Conservation (phyloP, 2,329 filamentous ascomycete species). For the Apiospora marii region DNA sequence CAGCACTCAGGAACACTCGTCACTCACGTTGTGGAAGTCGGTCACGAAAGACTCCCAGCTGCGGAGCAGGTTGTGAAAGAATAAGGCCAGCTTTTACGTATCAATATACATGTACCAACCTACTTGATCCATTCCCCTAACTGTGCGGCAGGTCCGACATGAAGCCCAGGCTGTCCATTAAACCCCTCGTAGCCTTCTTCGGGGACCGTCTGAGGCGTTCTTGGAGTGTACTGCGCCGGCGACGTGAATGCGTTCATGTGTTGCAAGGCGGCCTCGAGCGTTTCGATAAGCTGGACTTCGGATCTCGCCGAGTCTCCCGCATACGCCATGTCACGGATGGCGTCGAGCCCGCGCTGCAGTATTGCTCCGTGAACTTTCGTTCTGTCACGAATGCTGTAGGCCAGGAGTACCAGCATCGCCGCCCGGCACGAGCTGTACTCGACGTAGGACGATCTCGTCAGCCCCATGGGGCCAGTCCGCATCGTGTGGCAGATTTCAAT, state of each 20-base stretch:
- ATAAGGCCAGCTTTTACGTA: too few relatives aligned
- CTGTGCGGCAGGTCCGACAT: background rate
- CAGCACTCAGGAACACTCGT: background rate
- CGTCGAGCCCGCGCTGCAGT: background rate
- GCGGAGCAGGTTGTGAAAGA: conserved; percentile 3
- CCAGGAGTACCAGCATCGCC: conserved; percentile 53
- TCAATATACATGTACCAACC: background rate
- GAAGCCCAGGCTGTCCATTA: conserved; percentile 15
- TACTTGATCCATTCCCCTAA: background rate
- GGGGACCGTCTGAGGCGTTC: background rate
- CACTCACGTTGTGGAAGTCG: conserved; percentile 12
- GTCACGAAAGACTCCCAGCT: background rate
- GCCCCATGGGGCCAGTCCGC: conserved; percentile 55
- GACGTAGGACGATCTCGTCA: conserved; percentile 62
- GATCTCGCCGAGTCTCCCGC: conserved; percentile 10
- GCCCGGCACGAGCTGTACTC: conserved; percentile 64
- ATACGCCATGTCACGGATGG: conserved; percentile 18
- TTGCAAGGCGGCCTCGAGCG: conserved; percentile 22
- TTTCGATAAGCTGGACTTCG: conserved; percentile 17
- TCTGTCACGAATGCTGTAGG: conserved; percentile 3
- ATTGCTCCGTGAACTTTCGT: background rate
- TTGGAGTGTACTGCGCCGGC: background rate
- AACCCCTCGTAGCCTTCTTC: conserved; percentile 9
- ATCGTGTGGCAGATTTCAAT: conserved; percentile 59
- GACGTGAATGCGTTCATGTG: conserved; percentile 20